A percentile compares a stretch with the other conserved stretches of the same genome.
phyloP scores from a whole-genome alignment of 495 filamentous ascomycete genomes.

The Filosporella fistucella region DNA sequence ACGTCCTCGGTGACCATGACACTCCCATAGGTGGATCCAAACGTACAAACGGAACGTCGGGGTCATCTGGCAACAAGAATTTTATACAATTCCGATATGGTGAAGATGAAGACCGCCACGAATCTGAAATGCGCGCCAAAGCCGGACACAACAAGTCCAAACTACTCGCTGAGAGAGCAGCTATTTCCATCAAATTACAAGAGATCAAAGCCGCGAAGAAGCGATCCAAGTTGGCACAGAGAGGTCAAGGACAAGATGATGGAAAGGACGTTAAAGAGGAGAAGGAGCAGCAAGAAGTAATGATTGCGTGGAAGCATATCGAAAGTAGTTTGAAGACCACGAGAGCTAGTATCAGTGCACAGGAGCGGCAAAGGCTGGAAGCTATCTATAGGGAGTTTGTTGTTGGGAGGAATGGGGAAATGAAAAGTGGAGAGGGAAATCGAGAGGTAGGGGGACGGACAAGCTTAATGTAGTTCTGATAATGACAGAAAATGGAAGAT shows the following conservation, averaged over 20 bases:
- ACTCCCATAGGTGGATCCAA: slow-evolving; percentile 26
- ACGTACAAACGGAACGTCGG: slow-evolving; percentile 28
- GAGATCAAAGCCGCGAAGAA: slow-evolving; percentile 65
- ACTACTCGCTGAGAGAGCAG: slow-evolving; percentile 62
- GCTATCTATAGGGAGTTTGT: slow-evolving; percentile 91
- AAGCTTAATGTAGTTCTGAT: slow-evolving; percentile 55
- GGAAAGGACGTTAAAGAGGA: slow-evolving; percentile 10
- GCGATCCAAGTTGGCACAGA: slow-evolving; percentile 34
- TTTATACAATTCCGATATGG: slow-evolving; percentile 87
- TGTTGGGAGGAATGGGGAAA: slow-evolving; percentile 84
- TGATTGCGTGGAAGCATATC: slow-evolving; percentile 85
- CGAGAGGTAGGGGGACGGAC: slow-evolving; percentile 89
- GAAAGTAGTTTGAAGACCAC: slow-evolving; percentile 72
- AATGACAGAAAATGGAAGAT: too few species aligned
- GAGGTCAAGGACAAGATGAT: slow-evolving; percentile 1
- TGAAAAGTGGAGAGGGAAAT: slow-evolving; percentile 84
- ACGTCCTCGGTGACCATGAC: slow-evolving; percentile 70
- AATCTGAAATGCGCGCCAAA: slow-evolving; percentile 32
- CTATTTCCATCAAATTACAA: slow-evolving; percentile 69
- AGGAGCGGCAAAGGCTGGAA: slow-evolving; percentile 69
- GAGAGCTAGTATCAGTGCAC: slow-evolving; percentile 70
- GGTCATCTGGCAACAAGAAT: slow-evolving; percentile 32
- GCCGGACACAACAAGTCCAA: slow-evolving; percentile 34
- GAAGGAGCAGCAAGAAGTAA: slow-evolving; percentile 59
- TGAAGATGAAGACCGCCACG: slow-evolving; percentile 41